Percentiles rank a stretch among this genome's conserved stretches.
Conservation (phyloP, 495 filamentous ascomycete genomes). For the Parathielavia hyrcaniae region DNA sequence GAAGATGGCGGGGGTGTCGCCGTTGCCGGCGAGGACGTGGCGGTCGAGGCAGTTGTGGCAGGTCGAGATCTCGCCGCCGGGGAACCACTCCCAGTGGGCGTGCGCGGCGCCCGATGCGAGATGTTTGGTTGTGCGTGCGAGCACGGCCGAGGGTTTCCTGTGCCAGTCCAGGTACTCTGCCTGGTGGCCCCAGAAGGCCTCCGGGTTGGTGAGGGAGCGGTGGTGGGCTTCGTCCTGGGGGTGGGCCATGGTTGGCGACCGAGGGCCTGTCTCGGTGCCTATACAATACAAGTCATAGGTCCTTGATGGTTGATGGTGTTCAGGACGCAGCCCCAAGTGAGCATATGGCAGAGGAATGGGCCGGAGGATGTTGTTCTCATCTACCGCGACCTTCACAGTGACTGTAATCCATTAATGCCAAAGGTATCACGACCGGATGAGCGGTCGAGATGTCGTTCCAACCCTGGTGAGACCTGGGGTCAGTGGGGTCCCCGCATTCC, state of each 20-base stretch:
- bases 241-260: conserved; percentile 21
- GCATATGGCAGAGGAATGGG: no score
- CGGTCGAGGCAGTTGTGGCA: conserved; percentile 87
- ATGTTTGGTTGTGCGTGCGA: conserved; percentile 39
- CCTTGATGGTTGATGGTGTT: not conserved
- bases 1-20: conserved; percentile 66
- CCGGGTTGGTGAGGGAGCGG: conserved; percentile 55
- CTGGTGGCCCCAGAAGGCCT: conserved; percentile 71
- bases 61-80: conserved; percentile 81
- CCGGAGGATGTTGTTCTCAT: not conserved
- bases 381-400: not conserved
- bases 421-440: not conserved
- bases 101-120: conserved; percentile 38
- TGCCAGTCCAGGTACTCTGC: conserved; percentile 75
- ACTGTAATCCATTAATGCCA: no score
- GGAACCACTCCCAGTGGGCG: conserved; percentile 75
- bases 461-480: not conserved
- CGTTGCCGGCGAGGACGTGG: conserved; percentile 70
- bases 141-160: conserved; percentile 51
- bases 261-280: not conserved
- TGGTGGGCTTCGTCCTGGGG: conserved; percentile 48
- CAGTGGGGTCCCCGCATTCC: conserved; percentile 13
- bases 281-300: no score
- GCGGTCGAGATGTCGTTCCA: not conserved
- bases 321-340: not conserved